These are phyloP conservation scores for Penicillium sp. DNA, from an alignment of 2,329 filamentous ascomycete genomes.

Conservation along the genomic window DNA sequence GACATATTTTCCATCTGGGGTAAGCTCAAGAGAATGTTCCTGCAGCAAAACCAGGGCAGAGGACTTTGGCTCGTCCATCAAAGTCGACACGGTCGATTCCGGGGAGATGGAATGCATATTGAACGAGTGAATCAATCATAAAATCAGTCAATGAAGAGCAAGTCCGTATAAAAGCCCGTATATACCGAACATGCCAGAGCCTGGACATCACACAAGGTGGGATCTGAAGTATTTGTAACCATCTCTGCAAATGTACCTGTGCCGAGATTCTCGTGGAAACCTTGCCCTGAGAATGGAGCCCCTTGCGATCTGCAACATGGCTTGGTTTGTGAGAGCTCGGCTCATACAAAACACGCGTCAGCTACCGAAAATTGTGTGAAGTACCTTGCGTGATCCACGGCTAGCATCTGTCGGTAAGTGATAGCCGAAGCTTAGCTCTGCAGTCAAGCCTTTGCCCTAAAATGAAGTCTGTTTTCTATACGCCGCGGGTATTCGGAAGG, in stretches of 20 bases:
- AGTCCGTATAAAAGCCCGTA: neutral
- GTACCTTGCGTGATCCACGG: neutral
- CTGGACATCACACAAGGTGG: neutral
- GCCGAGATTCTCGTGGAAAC: constrained; percentile 3
- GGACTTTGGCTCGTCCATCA: constrained; percentile 13
- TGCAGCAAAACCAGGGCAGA: constrained; percentile 20
- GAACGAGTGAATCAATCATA: neutral
- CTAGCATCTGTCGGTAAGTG: neutral
- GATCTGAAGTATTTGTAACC: constrained; percentile 4
- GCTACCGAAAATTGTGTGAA: neutral
- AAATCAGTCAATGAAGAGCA: neutral
- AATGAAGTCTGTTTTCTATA: neutral
- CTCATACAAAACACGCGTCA: neutral
- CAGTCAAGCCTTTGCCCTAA: neutral
- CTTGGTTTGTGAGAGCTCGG: neutral
- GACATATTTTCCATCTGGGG: constrained; percentile 32
- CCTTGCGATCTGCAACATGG: constrained; percentile 5
- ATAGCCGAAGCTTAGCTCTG: neutral
- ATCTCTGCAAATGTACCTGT: neutral
- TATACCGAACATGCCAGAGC: neutral
- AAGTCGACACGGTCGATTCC: neutral
- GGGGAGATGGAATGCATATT: constrained; percentile 16
- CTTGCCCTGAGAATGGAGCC: constrained; percentile 6
- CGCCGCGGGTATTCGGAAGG: neutral
- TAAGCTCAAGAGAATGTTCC: constrained; percentile 30